phyloP scores from a whole-genome alignment of 768 basidiomycete species.

The Rhizopogon sp. region DNA sequence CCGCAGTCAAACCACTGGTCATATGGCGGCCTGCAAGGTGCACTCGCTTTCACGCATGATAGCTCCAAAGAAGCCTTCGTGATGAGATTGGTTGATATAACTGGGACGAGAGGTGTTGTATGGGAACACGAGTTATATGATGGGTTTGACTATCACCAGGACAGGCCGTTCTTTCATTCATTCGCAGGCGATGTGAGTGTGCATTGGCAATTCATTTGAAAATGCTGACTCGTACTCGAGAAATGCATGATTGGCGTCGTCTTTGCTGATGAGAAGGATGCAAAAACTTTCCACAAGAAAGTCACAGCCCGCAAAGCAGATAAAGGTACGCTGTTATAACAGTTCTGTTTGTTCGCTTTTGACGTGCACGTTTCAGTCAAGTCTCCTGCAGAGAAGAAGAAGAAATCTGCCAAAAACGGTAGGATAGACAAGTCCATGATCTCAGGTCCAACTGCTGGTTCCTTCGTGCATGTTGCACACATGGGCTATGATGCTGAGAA shows the following conservation, averaged over 20 bases:
- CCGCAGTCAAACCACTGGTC: slow-evolving; percentile 76
- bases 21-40: slow-evolving; percentile 86
- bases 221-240: slow-evolving; percentile 33
- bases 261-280: slow-evolving; percentile 84
- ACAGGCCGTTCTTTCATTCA: slow-evolving; percentile 88
- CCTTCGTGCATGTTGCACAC: slow-evolving; percentile 88
- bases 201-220: not conserved
- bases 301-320: slow-evolving; percentile 61
- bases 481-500: slow-evolving; percentile 90
- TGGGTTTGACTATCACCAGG: slow-evolving; percentile 74
- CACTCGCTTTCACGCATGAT: slow-evolving; percentile 67
- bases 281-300: slow-evolving; percentile 82
- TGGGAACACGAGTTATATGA: slow-evolving; percentile 94
- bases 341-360: slow-evolving; percentile 4
- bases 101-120: slow-evolving; percentile 78
- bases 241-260: slow-evolving; percentile 89
- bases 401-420: slow-evolving; percentile 56
- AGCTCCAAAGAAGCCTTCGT: slow-evolving; percentile 47
- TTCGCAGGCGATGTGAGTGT: slow-evolving; percentile 88
- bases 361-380: slow-evolving; percentile 33
- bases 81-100: slow-evolving; percentile 80
- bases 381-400: slow-evolving; percentile 48
- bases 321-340: slow-evolving; percentile 37
- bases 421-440: slow-evolving; percentile 93
- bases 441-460: slow-evolving; percentile 70